phyloP scores from a whole-genome alignment of 2,329 filamentous ascomycete species.

The Sclerotinia glacialis region DNA sequence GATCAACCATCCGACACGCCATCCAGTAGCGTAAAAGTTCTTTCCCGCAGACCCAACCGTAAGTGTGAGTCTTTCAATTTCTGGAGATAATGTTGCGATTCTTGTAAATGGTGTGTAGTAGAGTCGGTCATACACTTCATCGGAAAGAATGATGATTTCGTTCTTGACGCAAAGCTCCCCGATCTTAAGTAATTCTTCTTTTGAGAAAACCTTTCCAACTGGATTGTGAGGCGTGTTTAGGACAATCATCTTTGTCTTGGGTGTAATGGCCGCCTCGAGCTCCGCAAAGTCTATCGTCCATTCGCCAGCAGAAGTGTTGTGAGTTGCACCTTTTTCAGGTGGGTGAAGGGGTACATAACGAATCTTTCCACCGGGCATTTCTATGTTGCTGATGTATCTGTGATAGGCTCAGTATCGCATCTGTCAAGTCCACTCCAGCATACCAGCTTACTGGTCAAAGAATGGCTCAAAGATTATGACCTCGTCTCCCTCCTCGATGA shows the following conservation, averaged over 20 bases:
- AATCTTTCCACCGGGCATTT: conserved; percentile 94
- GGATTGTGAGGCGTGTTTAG: conserved; percentile 87
- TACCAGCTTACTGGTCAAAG: conserved; percentile 75
- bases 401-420: conserved; percentile 21
- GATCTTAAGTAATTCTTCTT: conserved; percentile 77
- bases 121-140: conserved; percentile 91
- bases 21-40: conserved; percentile 97
- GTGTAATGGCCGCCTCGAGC: conserved; percentile 76
- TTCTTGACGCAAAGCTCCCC: conserved; percentile 88
- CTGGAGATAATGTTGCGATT: conserved; percentile 84
- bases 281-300: conserved; percentile 86
- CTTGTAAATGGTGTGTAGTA: conserved; percentile 95
- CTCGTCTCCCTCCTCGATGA: conserved; percentile 90
- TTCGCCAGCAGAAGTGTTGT: conserved; percentile 80
- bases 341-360: conserved; percentile 95
- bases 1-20: conserved; percentile 93
- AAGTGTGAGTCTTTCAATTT: conserved; percentile 81
- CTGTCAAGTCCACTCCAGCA: neutral
- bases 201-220: conserved; percentile 91
- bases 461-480: conserved; percentile 98
- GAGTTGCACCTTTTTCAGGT: conserved; percentile 71
- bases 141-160: conserved; percentile 88
- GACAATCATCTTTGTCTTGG: conserved; percentile 94
- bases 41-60: conserved; percentile 96
- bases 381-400: conserved; percentile 92